Evolutionary conservation across 1,284 basidiomycete genomes (phyloP).

Genomic region (Polyporus tsugae): DNA sequence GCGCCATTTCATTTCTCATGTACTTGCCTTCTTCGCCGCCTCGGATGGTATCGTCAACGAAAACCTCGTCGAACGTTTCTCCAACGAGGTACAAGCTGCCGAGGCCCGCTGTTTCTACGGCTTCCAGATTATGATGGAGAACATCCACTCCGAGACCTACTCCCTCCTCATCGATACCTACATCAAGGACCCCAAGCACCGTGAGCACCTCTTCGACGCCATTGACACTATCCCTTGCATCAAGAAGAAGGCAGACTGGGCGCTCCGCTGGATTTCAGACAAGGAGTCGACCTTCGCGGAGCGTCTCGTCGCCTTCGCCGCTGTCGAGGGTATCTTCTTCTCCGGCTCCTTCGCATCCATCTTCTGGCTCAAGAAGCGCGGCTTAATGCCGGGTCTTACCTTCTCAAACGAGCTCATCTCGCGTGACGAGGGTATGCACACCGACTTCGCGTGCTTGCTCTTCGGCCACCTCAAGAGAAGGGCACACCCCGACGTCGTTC

Average conservation of each 20-base stretch:
- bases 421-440: constrained; percentile 98
- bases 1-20: constrained; percentile 95
- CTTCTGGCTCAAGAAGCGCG: constrained; percentile 99
- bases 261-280: constrained; percentile 93
- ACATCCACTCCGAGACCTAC: constrained; percentile 97
- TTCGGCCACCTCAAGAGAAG: constrained; percentile 86
- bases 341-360: constrained; percentile 95
- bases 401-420: constrained; percentile 99
- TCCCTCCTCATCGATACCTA: constrained; percentile 98
- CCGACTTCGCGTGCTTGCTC: constrained; percentile 96
- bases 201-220: constrained; percentile 92
- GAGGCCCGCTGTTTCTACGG: constrained; percentile 99
- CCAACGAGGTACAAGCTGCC: constrained; percentile 92
- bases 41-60: constrained; percentile 99
- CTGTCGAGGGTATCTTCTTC: constrained; percentile 99
- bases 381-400: constrained; percentile 96
- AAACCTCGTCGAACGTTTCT: constrained; percentile 95
- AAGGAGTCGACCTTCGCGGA: constrained; percentile 87
- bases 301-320: constrained; percentile 95
- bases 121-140: constrained; percentile 99
- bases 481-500: constrained; percentile 85
- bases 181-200: constrained; percentile 88
- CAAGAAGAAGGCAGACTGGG: constrained; percentile 94
- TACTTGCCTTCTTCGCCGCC: constrained; percentile 96
- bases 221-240: constrained; percentile 95